phyloP scores from a whole-genome alignment of 805 yeast species.

The Wickerhamiella cacticola region DNA sequence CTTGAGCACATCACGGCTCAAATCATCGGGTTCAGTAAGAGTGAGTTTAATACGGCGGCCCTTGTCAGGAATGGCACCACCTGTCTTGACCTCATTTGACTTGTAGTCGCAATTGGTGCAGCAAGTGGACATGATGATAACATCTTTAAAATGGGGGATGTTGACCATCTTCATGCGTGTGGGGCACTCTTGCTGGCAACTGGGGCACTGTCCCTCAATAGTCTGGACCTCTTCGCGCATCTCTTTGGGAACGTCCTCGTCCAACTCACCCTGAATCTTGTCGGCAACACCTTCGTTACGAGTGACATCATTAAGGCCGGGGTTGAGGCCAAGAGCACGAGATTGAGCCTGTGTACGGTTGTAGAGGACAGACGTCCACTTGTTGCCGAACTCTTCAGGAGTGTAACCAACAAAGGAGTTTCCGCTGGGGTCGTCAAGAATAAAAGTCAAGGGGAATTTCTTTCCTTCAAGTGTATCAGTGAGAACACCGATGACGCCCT shows the following conservation, averaged over 20 bases:
- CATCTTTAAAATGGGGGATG: constrained; percentile 97
- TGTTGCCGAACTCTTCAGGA: constrained; percentile 71
- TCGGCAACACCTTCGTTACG: constrained; percentile 35
- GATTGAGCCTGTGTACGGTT: constrained; percentile 80
- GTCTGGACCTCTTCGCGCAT: constrained; percentile 84
- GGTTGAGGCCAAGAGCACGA: constrained; percentile 57
- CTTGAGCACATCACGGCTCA: constrained; percentile 86
- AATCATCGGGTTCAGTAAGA: constrained; percentile 82
- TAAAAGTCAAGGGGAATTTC: constrained; percentile 62
- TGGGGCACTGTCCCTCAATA: constrained; percentile 83
- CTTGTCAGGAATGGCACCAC: constrained; percentile 84
- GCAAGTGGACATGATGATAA: constrained; percentile 85
- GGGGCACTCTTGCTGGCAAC: constrained; percentile 68
- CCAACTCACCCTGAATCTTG: constrained; percentile 36
- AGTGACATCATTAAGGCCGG: constrained; percentile 24
- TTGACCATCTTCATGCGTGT: constrained; percentile 95
- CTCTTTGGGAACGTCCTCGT: constrained; percentile 62
- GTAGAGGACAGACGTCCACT: constrained; percentile 80
- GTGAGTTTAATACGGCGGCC: constrained; percentile 64
- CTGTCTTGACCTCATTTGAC: constrained; percentile 96
- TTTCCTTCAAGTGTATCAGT: constrained; percentile 51
- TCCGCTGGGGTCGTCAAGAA: constrained; percentile 88
- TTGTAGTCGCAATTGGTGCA: constrained; percentile 91
- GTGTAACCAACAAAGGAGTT: constrained; percentile 79
- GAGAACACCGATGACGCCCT: constrained; percentile 50